Percentiles rank a stretch among this genome's conserved stretches.
phyloP scores from a whole-genome alignment of 2,329 filamentous ascomycete species.

The Neospermospora avenae region DNA sequence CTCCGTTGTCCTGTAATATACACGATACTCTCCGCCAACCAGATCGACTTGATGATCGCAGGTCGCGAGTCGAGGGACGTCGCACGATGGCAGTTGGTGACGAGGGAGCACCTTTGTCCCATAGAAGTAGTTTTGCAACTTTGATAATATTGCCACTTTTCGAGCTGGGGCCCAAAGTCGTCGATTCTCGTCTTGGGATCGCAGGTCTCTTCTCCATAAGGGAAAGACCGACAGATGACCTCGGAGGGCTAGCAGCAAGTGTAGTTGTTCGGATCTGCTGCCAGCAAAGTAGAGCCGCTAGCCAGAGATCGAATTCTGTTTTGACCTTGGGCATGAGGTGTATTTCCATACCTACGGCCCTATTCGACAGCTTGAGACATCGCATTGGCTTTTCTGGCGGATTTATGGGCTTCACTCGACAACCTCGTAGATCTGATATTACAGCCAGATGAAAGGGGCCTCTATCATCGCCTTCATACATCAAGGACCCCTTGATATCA shows the following conservation, averaged over 20 bases:
- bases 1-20: slow-evolving; percentile 90
- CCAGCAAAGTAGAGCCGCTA: slow-evolving; percentile 78
- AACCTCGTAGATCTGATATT: slow-evolving; percentile 72
- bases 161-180: slow-evolving; percentile 47
- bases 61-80: slow-evolving; percentile 52
- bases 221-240: slow-evolving; percentile 11
- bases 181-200: slow-evolving; percentile 41
- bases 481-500: slow-evolving; percentile 68
- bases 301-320: slow-evolving; percentile 73
- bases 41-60: slow-evolving; percentile 52
- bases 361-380: slow-evolving; percentile 53
- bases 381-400: slow-evolving; percentile 42
- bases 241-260: slow-evolving; percentile 22
- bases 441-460: slow-evolving; percentile 63
- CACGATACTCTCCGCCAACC: slow-evolving; percentile 85
- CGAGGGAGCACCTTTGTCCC: slow-evolving; percentile 69
- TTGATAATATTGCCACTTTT: slow-evolving; percentile 89
- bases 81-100: slow-evolving; percentile 52
- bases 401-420: slow-evolving; percentile 60
- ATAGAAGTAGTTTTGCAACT: slow-evolving; percentile 84
- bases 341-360: slow-evolving; percentile 56
- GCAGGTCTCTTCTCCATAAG: slow-evolving; percentile 33
- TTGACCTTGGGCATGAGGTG: slow-evolving; percentile 61
- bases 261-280: slow-evolving; percentile 62
- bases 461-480: slow-evolving; percentile 69